Conservation (phyloP, 805 yeast genomes). For the Candida pseudofarinosa region DNA sequence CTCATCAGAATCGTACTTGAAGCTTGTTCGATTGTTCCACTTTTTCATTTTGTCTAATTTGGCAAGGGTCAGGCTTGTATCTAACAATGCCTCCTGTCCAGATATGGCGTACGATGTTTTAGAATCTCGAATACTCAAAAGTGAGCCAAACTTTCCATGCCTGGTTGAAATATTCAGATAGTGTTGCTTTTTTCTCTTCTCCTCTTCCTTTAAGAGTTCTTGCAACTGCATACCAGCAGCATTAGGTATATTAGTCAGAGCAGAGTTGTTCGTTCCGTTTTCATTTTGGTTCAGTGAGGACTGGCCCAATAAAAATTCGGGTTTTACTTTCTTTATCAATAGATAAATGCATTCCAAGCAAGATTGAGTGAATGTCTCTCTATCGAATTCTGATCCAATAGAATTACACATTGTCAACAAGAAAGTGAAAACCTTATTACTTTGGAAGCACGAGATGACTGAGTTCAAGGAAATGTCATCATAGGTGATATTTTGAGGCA, state of each 20-base stretch:
- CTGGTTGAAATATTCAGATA: conserved; percentile 58
- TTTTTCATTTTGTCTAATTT: conserved; percentile 65
- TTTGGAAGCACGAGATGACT: conserved; percentile 55
- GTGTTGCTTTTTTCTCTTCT: conserved; percentile 45
- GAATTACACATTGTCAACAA: conserved; percentile 68
- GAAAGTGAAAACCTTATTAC: conserved; percentile 69
- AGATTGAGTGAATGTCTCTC: conserved; percentile 53
- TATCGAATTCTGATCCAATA: conserved; percentile 60
- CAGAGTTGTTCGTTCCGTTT: conserved; percentile 13
- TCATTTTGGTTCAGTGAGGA: conserved; percentile 1
- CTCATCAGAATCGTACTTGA: conserved; percentile 40
- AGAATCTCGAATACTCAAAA: conserved; percentile 65
- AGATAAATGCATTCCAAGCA: conserved; percentile 68
- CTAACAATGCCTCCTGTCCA: conserved; percentile 62
- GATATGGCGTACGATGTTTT: conserved; percentile 61
- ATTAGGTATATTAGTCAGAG: conserved; percentile 10
- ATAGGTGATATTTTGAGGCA: conserved; percentile 53
- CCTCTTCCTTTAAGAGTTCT: conserved; percentile 59
- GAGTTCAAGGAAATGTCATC: conserved; percentile 68
- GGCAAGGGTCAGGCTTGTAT: conserved; percentile 51
- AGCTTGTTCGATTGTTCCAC: conserved; percentile 48
- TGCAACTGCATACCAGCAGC: conserved; percentile 40
- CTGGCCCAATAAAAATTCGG: conserved; percentile 24
- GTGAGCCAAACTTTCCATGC: conserved; percentile 89
- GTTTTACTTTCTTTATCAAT: conserved; percentile 54